Evolutionary conservation across 495 filamentous ascomycete species (phyloP), one percentile per base, ranked within the genome.

Genomic region (Daldinia grandis): DNA sequence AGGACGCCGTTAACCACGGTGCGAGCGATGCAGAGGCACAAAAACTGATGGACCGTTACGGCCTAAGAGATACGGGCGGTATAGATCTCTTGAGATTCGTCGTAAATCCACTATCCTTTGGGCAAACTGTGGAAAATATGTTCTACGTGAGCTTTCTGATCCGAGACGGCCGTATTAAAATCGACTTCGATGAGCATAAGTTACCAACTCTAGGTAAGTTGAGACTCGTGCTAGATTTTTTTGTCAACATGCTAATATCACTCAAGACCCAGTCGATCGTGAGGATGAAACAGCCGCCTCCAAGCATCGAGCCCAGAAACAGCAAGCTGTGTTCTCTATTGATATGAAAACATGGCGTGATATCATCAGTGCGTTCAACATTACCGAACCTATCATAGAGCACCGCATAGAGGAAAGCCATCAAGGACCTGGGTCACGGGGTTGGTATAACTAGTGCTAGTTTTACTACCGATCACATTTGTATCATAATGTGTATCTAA

Each of bases 111-210:
- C 77, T 79, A 0, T 96, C 92, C 0, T 99, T 98, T 74, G 93
- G 94, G 0, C 96, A 99, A 80, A 98, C 93, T 2, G 88, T 98
- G 3, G 95, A 99, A 78, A 99, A 99, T 77, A 80, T 99, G 72
- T 99, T 99, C 80, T 98, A 98, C 75, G 85, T 97, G 64, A 95
- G 92, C 76, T 99, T 99, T 78, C 80, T 99, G 61, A 93, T 98
- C 62, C 88, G 90, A 58, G 96, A 99, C 77, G 94, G 95, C 6
- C 86, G 81, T 60, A 85, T 91, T 10, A 90, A 87, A 33, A 81
- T 97, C 21, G 78, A 81, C 0, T 83, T 84, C 44, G 91, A 95
- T 77, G 81, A 86, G 9, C 76, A 90, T 19, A 83, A 83, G 1
- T 76, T 95, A 21, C 93, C 93, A 35, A 87, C 90, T 19, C 76